phyloP scores from a whole-genome alignment of 345 rosid species.

The Sisymbrium altissimum region DNA sequence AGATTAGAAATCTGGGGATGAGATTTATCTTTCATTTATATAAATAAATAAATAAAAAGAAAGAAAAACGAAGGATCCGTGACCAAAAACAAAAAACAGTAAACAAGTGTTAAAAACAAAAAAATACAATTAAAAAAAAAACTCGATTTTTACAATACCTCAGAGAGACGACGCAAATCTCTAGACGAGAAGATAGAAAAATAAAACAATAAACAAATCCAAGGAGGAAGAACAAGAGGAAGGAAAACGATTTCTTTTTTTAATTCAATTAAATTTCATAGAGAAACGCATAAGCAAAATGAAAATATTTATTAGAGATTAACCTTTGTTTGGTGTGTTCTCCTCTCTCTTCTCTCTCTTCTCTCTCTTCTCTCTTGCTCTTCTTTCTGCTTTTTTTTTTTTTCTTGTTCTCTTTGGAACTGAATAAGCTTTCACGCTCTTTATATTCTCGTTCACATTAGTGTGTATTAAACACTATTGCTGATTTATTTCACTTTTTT shows the following conservation, averaged over 20 bases:
- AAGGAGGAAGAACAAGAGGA: not conserved
- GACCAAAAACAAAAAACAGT: constrained; percentile 24
- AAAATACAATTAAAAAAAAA: not conserved
- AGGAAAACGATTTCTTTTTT: constrained; percentile 2
- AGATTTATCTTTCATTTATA: constrained; percentile 1
- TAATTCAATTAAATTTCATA: constrained; percentile 6
- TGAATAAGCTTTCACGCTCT: constrained; percentile 24
- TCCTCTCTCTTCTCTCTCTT: not conserved
- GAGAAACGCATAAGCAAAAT: constrained; percentile 1
- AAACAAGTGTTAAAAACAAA: constrained; percentile 15
- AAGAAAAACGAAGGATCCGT: constrained; percentile 27
- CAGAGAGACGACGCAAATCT: constrained; percentile 34
- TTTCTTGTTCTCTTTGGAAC: not conserved
- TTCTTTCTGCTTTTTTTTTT: not conserved
- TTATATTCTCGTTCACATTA: constrained; percentile 13
- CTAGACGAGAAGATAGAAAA: not conserved
- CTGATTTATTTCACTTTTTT: constrained; percentile 15
- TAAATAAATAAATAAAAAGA: not conserved
- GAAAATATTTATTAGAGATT: not conserved
- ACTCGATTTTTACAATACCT: constrained; percentile 16
- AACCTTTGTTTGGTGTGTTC: constrained; percentile 23
- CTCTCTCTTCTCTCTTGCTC: not conserved
- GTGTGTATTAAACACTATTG: not conserved
- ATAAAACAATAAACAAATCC: constrained; percentile 27
- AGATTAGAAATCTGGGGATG: constrained; percentile 32